Conservation (phyloP, 352 stramenopile genomes). For the Phytophthora cactorum region DNA sequence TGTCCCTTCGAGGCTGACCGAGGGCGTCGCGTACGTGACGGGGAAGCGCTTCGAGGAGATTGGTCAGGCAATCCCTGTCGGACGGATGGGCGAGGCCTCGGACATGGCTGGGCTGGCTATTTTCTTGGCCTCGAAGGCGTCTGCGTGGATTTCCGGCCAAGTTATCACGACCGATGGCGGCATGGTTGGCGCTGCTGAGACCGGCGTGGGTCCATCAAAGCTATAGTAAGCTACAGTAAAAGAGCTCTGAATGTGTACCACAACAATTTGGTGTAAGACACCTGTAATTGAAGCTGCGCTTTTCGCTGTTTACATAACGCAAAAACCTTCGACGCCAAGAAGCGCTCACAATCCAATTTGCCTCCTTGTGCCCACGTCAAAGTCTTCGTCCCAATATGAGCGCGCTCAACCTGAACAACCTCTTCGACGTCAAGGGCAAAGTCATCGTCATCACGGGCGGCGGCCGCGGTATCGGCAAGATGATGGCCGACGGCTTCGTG, state of each 20-base stretch:
- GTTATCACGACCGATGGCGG: slow-evolving; percentile 94
- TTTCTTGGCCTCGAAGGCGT: slow-evolving; percentile 91
- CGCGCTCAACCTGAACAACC: slow-evolving; percentile 21
- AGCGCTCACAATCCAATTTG: neutral
- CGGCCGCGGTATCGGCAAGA: slow-evolving; percentile 94
- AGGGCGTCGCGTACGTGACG: slow-evolving; percentile 68
- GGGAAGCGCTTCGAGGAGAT: slow-evolving; percentile 66
- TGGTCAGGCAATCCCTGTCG: slow-evolving; percentile 74
- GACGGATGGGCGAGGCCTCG: slow-evolving; percentile 81
- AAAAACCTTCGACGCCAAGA: neutral
- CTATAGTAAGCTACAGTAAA: neutral
- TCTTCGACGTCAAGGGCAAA: slow-evolving; percentile 65
- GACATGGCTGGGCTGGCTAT: slow-evolving; percentile 95
- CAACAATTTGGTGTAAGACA: neutral
- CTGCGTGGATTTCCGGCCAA: slow-evolving; percentile 92
- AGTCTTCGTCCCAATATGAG: slow-evolving; percentile 16
- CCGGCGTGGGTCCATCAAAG: slow-evolving; percentile 34
- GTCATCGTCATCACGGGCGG: slow-evolving; percentile 95
- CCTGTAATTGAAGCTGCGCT: neutral
- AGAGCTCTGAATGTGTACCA: neutral
- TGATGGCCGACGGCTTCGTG: slow-evolving; percentile 96
- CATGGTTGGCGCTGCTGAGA: slow-evolving; percentile 56
- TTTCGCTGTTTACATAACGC: neutral
- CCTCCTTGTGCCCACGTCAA: neutral
- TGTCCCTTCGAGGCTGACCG: slow-evolving; percentile 91